These are phyloP conservation scores for Chloranthus sessilifolius DNA, from an alignment of 164 flowering plant species.

Conservation along the genomic window DNA sequence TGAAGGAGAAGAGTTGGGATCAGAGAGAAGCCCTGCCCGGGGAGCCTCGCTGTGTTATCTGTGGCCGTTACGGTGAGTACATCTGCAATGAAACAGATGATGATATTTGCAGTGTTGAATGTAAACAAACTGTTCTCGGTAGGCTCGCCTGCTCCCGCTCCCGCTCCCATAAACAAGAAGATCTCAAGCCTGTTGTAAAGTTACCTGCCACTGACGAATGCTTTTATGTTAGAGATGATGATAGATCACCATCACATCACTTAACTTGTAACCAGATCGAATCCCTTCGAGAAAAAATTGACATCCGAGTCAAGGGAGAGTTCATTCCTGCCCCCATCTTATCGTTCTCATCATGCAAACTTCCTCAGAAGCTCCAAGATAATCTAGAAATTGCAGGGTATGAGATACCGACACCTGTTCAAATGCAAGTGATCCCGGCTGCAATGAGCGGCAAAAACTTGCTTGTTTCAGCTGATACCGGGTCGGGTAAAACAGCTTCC, in stretches of 20 bases:
- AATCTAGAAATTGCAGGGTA: slow-evolving; percentile 72
- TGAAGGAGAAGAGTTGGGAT: slow-evolving; percentile 59
- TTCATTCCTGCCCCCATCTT: slow-evolving; percentile 47
- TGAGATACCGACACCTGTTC: slow-evolving; percentile 86
- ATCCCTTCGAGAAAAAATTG: slow-evolving; percentile 47
- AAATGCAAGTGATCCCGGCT: slow-evolving; percentile 94
- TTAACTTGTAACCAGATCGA: slow-evolving; percentile 32
- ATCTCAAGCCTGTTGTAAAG: slow-evolving; percentile 25
- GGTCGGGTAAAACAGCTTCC: slow-evolving; percentile 89
- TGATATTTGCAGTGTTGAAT: slow-evolving; percentile 85
- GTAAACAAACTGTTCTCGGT: slow-evolving; percentile 45
- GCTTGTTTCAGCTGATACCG: slow-evolving; percentile 89
- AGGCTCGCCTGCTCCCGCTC: slow-evolving; percentile 31
- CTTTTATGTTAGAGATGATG: slow-evolving; percentile 56
- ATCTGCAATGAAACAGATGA: slow-evolving; percentile 92
- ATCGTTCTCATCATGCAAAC: slow-evolving; percentile 59
- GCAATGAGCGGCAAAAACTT: slow-evolving; percentile 67
- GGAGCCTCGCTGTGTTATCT: slow-evolving; percentile 77
- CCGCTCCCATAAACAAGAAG: slow-evolving; percentile 11
- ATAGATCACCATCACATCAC: slow-evolving; percentile 13
- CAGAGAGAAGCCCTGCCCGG: slow-evolving; percentile 83
- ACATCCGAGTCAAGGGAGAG: slow-evolving; percentile 57
- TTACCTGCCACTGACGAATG: slow-evolving; percentile 73
- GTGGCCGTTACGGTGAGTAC: slow-evolving; percentile 97
- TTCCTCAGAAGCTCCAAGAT: slow-evolving; percentile 57